Base-by-base conservation (phyloP, 2,329 filamentous ascomycete genomes). In the Sphaceloma murrayae region DNA sequence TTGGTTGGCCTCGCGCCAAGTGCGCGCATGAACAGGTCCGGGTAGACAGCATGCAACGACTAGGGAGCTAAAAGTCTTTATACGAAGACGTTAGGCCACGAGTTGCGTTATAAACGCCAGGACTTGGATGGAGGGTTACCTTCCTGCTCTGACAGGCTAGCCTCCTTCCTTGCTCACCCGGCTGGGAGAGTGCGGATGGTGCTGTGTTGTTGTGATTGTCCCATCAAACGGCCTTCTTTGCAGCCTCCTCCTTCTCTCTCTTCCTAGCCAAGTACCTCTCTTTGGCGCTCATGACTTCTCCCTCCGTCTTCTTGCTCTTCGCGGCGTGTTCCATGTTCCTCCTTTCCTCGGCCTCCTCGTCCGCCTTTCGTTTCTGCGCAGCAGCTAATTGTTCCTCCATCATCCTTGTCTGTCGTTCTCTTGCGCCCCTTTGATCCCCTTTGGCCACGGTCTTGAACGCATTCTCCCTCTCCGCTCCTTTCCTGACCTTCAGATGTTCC, bases 361-460 rank as follows among this genome's bases (percentile, higher is more conserved):
- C 80, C 8, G 81, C 67, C 30, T 78, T 75, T 43, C 84, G 69
- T 67, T 89, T 89, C 16, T 80, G 71, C 26, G 78, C 72, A 56
- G 81, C 74, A 54, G 81, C 82, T 11, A 91, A 69, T 62, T 91
- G 85, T 56, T 80, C 75, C 54, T 83, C 84, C 50, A 91, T 67
- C 82, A 89, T 85, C 47, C 76, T 74, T 5, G 80, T 81, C 65
- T 91, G 85, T 30, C 84, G 69, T 58, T 87, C 82, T 22, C 84
- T 70, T 69, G 80, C 78, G 2, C 78, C 82, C 53, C 80, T 72
- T 9, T n/a, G 19, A 55, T 78, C 34, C 1, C 30, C 31, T 17
- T 45, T 36, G n/a, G 33, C 24, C 22, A 34, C 42, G 21, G 61
- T 58, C 34, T 61, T 57, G 46, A 58, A 56, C 45, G 34, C 47